phyloP scores from a whole-genome alignment of 2,329 filamentous ascomycete genomes.

The Phymatotrichopsis omnivora region DNA sequence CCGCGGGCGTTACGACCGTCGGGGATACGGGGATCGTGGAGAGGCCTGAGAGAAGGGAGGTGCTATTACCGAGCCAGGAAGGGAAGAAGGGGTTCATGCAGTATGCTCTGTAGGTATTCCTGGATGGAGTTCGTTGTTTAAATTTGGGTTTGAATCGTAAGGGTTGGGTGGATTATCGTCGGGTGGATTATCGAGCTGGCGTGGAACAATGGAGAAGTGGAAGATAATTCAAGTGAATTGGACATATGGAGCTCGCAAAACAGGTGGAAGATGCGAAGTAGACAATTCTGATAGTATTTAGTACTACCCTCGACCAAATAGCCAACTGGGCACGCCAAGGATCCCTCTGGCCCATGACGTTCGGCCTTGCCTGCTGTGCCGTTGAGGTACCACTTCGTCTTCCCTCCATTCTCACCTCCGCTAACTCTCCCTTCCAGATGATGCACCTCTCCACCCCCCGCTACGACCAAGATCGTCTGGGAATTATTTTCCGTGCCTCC shows the following conservation, averaged over 20 bases:
- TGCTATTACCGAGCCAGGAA: constrained; percentile 68
- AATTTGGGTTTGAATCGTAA: too few relatives aligned
- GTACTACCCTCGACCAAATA: constrained; percentile 67
- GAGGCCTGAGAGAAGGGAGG: constrained; percentile 49
- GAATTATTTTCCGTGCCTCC: constrained; percentile 83
- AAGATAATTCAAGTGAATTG: too few relatives aligned
- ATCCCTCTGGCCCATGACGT: constrained; percentile 81
- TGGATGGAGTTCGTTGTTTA: background rate
- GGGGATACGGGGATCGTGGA: constrained; percentile 19
- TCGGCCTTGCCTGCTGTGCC: constrained; percentile 79
- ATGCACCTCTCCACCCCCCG: constrained; percentile 82
- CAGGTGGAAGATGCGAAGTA: too few relatives aligned
- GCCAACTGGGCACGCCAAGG: constrained; percentile 77
- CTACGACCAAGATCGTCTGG: constrained; percentile 79
- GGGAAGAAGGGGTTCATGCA: constrained; percentile 69
- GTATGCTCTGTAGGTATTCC: constrained; percentile 66
- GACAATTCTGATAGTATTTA: too few relatives aligned
- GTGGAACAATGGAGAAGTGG: too few relatives aligned
- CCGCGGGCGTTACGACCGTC: constrained; percentile 10
- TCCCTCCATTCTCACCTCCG: too few relatives aligned
- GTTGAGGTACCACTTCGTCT: too few relatives aligned
- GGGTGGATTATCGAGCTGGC: too few relatives aligned
- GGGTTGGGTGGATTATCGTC: too few relatives aligned
- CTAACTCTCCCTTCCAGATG: too few relatives aligned
- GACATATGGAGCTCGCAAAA: too few relatives aligned